Evolutionary conservation across 495 filamentous ascomycete species (phyloP).

Genomic region (Penicillium odoratum): DNA sequence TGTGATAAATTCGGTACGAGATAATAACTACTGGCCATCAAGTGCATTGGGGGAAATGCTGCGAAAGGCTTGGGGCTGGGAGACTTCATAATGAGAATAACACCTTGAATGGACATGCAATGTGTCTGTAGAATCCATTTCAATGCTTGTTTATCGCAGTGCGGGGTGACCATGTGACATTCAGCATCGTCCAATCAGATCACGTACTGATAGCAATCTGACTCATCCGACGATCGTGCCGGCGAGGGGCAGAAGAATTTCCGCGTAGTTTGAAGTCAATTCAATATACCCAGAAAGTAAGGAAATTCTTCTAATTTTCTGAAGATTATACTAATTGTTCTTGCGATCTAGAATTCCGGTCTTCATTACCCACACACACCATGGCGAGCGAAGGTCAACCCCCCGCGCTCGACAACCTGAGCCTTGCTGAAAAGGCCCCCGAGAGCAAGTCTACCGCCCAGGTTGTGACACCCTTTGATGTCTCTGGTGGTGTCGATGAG

Average conservation of each 20-base stretch:
- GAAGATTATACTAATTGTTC: not conserved
- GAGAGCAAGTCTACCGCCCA: slow-evolving; percentile 45
- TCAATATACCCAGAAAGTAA: not conserved
- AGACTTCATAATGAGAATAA: not conserved
- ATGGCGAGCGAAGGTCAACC: slow-evolving; percentile 55
- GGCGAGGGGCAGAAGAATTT: slow-evolving; percentile 24
- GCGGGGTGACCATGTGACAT: slow-evolving; percentile 13
- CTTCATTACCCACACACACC: slow-evolving; percentile 5
- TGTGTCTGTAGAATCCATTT: not conserved
- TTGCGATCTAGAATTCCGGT: not conserved
- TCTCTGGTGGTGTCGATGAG: slow-evolving; percentile 58
- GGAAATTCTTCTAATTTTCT: not conserved
- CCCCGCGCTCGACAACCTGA: slow-evolving; percentile 49
- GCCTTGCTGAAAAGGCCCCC: slow-evolving; percentile 43
- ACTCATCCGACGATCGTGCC: slow-evolving; percentile 20
- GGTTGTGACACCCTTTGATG: slow-evolving; percentile 58
- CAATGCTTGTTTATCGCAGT: not conserved
- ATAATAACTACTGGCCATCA: slow-evolving; percentile 18
- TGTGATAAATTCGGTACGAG: slow-evolving; percentile 13
- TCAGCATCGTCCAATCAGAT: slow-evolving; percentile 13
- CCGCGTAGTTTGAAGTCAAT: slow-evolving; percentile 4
- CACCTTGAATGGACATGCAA: no score
- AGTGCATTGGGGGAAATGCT: slow-evolving; percentile 8
- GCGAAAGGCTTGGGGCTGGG: slow-evolving; percentile 7
- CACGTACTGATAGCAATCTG: slow-evolving; percentile 19